Evolutionary conservation across 148 eudicot genomes (phyloP).

Genomic region (Rhododendron molle): DNA sequence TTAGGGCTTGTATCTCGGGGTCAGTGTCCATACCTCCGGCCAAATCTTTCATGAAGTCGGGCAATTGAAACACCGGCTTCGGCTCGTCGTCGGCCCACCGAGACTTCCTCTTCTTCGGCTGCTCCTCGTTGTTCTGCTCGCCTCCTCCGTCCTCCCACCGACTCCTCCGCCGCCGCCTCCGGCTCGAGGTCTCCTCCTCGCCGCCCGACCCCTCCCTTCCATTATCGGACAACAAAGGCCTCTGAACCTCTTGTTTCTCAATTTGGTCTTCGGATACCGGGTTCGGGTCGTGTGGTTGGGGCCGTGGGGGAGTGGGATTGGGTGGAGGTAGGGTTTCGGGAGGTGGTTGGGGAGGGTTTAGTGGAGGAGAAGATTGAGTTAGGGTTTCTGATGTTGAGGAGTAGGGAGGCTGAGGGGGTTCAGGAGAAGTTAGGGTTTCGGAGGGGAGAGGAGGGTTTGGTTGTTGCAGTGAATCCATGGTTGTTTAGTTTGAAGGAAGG

Average conservation of each 20-base stretch:
- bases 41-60: conserved; percentile 33
- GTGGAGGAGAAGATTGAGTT: neutral
- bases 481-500: neutral
- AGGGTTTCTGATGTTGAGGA: neutral
- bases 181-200: conserved; percentile 10
- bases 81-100: conserved; percentile 27
- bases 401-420: neutral
- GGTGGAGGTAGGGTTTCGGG: conserved; percentile 7
- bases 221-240: neutral
- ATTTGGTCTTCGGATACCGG: neutral
- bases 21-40: conserved; percentile 23
- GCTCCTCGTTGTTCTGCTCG: conserved; percentile 6
- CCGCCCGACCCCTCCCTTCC: conserved; percentile 7
- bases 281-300: neutral
- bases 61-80: conserved; percentile 20
- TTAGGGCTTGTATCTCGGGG: conserved; percentile 24
- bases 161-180: conserved; percentile 22
- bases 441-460: neutral
- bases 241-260: conserved; percentile 7
- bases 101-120: conserved; percentile 18
- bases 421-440: conserved; percentile 1
- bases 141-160: conserved; percentile 22
- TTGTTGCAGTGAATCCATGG: conserved; percentile 17
- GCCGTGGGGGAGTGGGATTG: no score
- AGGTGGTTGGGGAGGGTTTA: conserved; percentile 1